Percentiles rank a stretch among this genome's conserved stretches.
phyloP scores from a whole-genome alignment of 2,329 filamentous ascomycete genomes.

The Escovopsis sp. region DNA sequence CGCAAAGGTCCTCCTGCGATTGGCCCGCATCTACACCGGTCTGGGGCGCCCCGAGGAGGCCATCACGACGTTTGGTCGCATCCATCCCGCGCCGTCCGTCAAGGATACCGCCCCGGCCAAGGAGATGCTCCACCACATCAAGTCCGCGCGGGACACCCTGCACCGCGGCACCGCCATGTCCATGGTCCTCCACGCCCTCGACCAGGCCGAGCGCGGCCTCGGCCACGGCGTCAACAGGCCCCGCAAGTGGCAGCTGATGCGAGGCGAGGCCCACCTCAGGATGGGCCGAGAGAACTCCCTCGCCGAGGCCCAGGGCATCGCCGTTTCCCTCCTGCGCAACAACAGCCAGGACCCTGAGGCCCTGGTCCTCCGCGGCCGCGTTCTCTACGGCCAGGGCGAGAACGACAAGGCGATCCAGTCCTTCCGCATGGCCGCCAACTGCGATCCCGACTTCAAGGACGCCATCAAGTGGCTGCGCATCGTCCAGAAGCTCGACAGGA shows the following conservation, averaged over 20 bases:
- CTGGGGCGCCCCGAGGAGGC: conserved; percentile 80
- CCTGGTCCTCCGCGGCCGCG: conserved; percentile 72
- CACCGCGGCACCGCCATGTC: conserved; percentile 65
- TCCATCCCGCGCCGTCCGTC: conserved; percentile 63
- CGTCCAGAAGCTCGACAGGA: conserved; percentile 81
- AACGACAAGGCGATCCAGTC: conserved; percentile 90
- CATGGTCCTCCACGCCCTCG: conserved; percentile 83
- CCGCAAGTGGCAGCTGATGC: conserved; percentile 86
- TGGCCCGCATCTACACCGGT: conserved; percentile 80
- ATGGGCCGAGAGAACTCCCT: conserved; percentile 83
- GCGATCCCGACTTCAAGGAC: conserved; percentile 82
- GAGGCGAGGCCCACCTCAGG: conserved; percentile 80
- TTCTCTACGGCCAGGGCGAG: conserved; percentile 81
- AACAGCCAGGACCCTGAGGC: conserved; percentile 93
- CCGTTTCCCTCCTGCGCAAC: conserved; percentile 69
- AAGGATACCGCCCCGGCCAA: conserved; percentile 76
- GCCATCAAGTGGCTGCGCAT: conserved; percentile 79
- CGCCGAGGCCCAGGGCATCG: conserved; percentile 83
- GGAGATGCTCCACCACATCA: conserved; percentile 72
- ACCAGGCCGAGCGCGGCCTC: conserved; percentile 73
- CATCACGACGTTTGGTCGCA: conserved; percentile 64
- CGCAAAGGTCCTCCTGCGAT: conserved; percentile 71
- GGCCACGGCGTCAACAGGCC: conserved; percentile 64
- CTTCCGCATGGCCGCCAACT: conserved; percentile 76
- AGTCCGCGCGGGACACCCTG: conserved; percentile 64